Conservation (phyloP, 1,139 yeast genomes). For the Geotrichum phurueaensis region DNA sequence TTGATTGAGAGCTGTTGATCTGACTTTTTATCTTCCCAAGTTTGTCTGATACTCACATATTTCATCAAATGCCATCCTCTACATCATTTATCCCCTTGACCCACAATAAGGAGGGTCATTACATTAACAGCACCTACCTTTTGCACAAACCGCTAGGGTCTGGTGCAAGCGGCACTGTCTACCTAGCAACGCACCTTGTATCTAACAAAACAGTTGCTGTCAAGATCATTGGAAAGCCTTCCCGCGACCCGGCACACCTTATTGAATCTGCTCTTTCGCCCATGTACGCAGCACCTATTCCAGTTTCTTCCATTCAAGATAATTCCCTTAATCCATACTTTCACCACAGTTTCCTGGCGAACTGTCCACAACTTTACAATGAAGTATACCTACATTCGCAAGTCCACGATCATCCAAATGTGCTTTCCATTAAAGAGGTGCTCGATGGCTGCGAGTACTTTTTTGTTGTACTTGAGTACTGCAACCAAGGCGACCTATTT, state of each 20-base stretch:
- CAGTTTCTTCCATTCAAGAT: constrained; percentile 26
- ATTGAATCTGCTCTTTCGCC: constrained; percentile 2
- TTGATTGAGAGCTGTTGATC: not conserved
- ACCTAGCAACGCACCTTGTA: constrained; percentile 53
- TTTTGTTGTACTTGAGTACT: constrained; percentile 76
- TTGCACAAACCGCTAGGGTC: constrained; percentile 65
- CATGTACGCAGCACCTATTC: not conserved
- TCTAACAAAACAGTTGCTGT: constrained; percentile 59
- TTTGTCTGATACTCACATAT: not conserved
- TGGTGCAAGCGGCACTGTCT: constrained; percentile 85
- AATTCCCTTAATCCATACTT: too few relatives aligned
- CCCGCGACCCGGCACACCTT: not conserved
- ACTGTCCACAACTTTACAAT: constrained; percentile 38
- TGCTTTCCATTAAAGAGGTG: constrained; percentile 72
- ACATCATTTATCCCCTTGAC: constrained; percentile 5
- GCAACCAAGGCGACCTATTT: constrained; percentile 77
- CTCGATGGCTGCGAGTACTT: constrained; percentile 38
- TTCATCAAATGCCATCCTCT: constrained; percentile 8
- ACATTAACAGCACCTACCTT: constrained; percentile 41
- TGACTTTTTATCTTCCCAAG: not conserved
- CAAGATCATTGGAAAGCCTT: constrained; percentile 56
- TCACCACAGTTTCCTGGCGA: constrained; percentile 20
- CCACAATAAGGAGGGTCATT: constrained; percentile 23
- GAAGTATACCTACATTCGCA: constrained; percentile 69
- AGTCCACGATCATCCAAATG: constrained; percentile 73